These are phyloP conservation scores for Aspergillus sp. DNA, from an alignment of 2,329 filamentous ascomycete species.

Conservation along the genomic window DNA sequence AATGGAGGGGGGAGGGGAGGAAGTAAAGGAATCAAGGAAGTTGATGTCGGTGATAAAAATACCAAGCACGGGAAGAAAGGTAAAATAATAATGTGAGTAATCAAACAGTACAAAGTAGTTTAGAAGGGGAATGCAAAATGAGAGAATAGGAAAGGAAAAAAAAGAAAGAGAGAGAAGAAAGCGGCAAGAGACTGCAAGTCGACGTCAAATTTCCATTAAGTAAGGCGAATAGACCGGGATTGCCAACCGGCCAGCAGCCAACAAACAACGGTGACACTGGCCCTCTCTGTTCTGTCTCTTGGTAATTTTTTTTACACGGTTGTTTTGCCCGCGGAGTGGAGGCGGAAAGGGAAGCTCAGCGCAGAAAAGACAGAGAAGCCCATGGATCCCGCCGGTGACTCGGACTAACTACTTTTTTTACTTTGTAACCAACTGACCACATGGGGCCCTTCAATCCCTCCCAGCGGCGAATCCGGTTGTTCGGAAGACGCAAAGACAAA, in stretches of 20 bases:
- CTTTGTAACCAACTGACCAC: neutral
- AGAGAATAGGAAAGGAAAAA: constrained; percentile 1
- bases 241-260: neutral
- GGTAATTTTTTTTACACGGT: neutral
- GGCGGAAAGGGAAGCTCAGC: neutral
- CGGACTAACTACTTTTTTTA: no score
- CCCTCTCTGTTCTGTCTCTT: neutral
- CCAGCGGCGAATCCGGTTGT: neutral
- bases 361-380: neutral
- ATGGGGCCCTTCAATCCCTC: neutral
- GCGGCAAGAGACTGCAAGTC: neutral
- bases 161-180: constrained; percentile 1
- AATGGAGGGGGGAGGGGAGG: neutral
- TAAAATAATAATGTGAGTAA: neutral
- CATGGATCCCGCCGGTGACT: neutral
- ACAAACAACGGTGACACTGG: neutral
- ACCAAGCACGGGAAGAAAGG: neutral
- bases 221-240: neutral
- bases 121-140: no score
- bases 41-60: neutral
- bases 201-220: constrained; percentile 14
- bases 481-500: no score
- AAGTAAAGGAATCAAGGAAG: neutral
- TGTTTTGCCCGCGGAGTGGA: neutral
- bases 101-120: no score